Base-by-base conservation (phyloP, 2,329 filamentous ascomycete species). In the Tympanopsis confertula region DNA sequence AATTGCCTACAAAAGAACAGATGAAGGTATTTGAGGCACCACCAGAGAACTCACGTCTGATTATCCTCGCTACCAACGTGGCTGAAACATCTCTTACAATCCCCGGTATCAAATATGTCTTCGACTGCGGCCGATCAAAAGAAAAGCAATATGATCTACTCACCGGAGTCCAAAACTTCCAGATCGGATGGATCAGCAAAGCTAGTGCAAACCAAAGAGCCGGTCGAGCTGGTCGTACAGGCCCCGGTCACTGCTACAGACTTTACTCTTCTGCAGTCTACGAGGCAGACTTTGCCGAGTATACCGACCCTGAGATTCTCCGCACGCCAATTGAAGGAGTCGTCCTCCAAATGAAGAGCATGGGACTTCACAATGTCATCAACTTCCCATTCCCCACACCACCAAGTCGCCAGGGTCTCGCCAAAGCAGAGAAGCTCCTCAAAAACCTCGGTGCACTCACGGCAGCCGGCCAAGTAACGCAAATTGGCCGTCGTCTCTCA, bases 21-120 rank as follows among this genome's bases (percentile, higher is more conserved):
- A 71, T 95, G 53, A 77, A 78, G 41, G 86, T 98, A 7, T 98
- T 98, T 49, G 82, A 94, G 44, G 69, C 81, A 0, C 75, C 85
- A 1, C 88, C 89, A 1, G 82, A 88, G 39, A 84, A 83, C 13
- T 83, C 83, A 5, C 78, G 91, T 5, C 71, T 91, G 18, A 84
- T 98, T 37, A 82, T 98, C 3, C 63, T 98, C 29, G 87, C 91
- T 1, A 98, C 91, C 32, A 98, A 98, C 57, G 86, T 98, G 33
- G 91, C 91, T 0, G 91, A 98, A 59, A 98, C 91, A 0, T 93
- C 85, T 73, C 70, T 98, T 54, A 98, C 91, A 1, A 98, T 98
- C 40, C 89, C 91, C 0, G 88, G 87, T 2, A 88, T 94, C 43
- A 78, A 86, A 42, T 98, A 95, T 52, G 91, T 98, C 5, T 95